Conservation (phyloP, 129 eudicot species). For the Sambucus nigra region DNA sequence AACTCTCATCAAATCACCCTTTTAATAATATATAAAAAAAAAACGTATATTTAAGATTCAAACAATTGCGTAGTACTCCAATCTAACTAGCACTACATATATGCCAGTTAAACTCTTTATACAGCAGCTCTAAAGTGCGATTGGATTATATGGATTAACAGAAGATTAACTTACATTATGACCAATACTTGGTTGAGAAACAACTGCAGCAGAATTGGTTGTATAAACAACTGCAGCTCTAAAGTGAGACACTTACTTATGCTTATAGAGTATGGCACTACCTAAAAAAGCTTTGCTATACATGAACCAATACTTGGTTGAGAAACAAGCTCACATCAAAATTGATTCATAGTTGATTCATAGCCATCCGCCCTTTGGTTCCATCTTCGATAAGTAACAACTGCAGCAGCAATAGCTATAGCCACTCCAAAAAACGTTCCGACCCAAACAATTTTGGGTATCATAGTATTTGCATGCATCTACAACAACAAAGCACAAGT, state of each 20-base stretch:
- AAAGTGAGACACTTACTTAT: not conserved
- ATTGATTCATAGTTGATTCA: constrained; percentile 18
- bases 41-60: too few species aligned
- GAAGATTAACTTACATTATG: too few species aligned
- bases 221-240: too few species aligned
- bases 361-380: constrained; percentile 24
- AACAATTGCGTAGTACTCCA: too few species aligned
- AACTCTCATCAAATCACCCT: too few species aligned
- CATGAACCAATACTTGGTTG: not conserved
- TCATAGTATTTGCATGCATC: constrained; percentile 9
- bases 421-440: constrained; percentile 25
- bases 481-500: constrained; percentile 9
- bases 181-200: too few species aligned
- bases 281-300: not conserved
- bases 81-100: too few species aligned
- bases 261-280: not conserved
- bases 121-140: too few species aligned
- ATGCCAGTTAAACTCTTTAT: too few species aligned
- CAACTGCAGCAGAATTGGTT: too few species aligned
- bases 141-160: too few species aligned
- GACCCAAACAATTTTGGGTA: constrained; percentile 26
- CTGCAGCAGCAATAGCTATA: constrained; percentile 20
- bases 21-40: too few species aligned
- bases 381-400: constrained; percentile 18
- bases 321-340: constrained; percentile 11